A percentile compares a stretch with the other conserved stretches of the same genome.
Evolutionary conservation across 495 filamentous ascomycete species (phyloP).

Genomic region (Penicillium manginii): DNA sequence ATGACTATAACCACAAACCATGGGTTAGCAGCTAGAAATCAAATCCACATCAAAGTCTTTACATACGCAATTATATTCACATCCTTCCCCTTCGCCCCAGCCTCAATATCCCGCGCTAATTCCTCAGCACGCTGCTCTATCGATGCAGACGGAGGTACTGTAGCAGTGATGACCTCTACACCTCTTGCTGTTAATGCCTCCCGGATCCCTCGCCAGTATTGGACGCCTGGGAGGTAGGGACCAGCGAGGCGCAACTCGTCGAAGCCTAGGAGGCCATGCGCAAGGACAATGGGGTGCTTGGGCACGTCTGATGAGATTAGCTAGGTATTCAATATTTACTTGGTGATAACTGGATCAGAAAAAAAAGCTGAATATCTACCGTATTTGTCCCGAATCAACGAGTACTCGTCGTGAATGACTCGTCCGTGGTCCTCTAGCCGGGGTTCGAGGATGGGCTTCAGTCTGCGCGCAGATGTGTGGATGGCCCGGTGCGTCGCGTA

Average conservation of each 20-base stretch:
- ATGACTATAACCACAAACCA: constrained; percentile 50
- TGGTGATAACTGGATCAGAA: neutral
- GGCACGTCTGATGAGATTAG: constrained; percentile 50
- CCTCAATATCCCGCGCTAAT: constrained; percentile 65
- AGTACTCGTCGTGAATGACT: constrained; percentile 79
- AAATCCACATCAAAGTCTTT: neutral
- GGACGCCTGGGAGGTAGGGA: constrained; percentile 70
- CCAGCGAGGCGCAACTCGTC: constrained; percentile 78
- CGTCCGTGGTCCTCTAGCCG: constrained; percentile 65
- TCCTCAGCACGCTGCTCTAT: constrained; percentile 77
- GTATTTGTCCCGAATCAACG: constrained; percentile 69
- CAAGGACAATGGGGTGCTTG: constrained; percentile 76
- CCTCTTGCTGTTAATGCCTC: constrained; percentile 74
- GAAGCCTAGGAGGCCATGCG: constrained; percentile 92
- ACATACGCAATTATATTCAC: constrained; percentile 89
- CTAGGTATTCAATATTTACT: neutral
- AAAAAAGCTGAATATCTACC: constrained; percentile 48
- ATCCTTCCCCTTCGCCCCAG: constrained; percentile 67
- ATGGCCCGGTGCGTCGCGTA: constrained; percentile 3
- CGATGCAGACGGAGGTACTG: constrained; percentile 76
- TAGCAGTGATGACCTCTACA: constrained; percentile 78
- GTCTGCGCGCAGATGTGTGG: constrained; percentile 10
- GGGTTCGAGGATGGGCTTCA: constrained; percentile 49
- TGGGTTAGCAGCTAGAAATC: constrained; percentile 12
- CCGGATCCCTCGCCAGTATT: constrained; percentile 91